Evolutionary conservation across 2,329 filamentous ascomycete species (phyloP).

Genomic region (Trichoderma sp.): DNA sequence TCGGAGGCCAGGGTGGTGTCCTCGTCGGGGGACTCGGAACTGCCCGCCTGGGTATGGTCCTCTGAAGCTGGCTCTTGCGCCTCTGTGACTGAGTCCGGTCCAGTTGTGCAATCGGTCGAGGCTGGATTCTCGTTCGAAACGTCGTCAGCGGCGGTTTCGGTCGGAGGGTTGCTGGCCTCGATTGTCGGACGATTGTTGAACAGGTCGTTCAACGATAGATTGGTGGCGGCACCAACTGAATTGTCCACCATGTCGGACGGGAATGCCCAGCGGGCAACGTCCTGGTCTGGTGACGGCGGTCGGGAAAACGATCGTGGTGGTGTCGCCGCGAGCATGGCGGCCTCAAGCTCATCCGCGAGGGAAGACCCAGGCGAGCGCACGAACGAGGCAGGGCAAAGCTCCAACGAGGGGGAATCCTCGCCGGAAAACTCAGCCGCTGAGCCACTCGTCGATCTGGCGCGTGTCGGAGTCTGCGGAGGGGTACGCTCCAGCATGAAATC

Average conservation of each 20-base stretch:
- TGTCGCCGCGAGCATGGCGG: slow-evolving; percentile 15
- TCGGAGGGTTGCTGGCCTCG: slow-evolving; percentile 11
- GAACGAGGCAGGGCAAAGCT: neutral
- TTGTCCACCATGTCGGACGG: slow-evolving; percentile 19
- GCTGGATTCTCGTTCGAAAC: slow-evolving; percentile 1
- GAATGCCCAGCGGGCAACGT: slow-evolving; percentile 18
- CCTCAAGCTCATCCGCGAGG: slow-evolving; percentile 17
- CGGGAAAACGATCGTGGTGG: neutral
- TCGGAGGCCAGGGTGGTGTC: slow-evolving; percentile 7
- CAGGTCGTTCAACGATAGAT: slow-evolving; percentile 21
- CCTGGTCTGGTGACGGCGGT: slow-evolving; percentile 14
- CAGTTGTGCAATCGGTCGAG: neutral
- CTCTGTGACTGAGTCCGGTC: slow-evolving; percentile 12
- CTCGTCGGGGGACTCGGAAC: slow-evolving; percentile 9
- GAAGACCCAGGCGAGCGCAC: slow-evolving; percentile 1
- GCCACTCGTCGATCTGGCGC: neutral
- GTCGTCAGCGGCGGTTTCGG: slow-evolving; percentile 17
- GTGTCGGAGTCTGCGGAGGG: neutral
- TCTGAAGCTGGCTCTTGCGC: slow-evolving; percentile 23
- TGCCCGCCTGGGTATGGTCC: slow-evolving; percentile 11
- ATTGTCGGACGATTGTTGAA: slow-evolving; percentile 15
- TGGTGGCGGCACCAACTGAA: slow-evolving; percentile 4
- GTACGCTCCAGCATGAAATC: neutral
- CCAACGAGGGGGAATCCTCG: neutral
- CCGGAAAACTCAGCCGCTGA: neutral